Evolutionary conservation across 805 yeast genomes (phyloP).

Genomic region (Metschnikowia drakensbergensis): DNA sequence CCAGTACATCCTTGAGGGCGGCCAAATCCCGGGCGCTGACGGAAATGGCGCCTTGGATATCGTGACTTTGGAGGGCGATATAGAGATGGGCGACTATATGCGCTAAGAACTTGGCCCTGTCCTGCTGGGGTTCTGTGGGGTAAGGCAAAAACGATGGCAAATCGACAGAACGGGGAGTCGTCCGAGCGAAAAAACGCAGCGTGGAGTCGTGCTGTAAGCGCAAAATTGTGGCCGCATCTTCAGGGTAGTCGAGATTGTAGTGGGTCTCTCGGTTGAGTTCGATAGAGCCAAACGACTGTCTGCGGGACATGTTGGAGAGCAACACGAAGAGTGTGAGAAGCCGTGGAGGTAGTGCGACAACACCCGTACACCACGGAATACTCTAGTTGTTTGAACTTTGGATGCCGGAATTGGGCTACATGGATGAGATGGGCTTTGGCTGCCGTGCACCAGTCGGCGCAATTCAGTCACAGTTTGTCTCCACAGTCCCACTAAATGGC

Average conservation of each 20-base stretch:
- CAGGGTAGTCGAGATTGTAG: conserved; percentile 53
- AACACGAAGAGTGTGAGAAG: conserved; percentile 13
- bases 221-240: conserved; percentile 29
- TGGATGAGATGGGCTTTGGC: background rate
- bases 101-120: conserved; percentile 67
- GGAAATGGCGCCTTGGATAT: conserved; percentile 65
- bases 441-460: too few species aligned
- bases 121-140: conserved; percentile 60
- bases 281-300: conserved; percentile 32
- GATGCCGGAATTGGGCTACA: too few species aligned
- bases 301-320: conserved; percentile 14
- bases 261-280: conserved; percentile 28
- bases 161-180: conserved; percentile 39
- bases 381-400: too few species aligned
- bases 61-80: conserved; percentile 70
- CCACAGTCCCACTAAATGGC: too few species aligned
- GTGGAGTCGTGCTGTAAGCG: conserved; percentile 29
- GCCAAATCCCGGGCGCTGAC: conserved; percentile 69
- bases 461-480: too few species aligned
- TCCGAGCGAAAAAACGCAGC: conserved; percentile 37
- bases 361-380: background rate
- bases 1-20: conserved; percentile 28
- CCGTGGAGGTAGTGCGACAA: background rate
- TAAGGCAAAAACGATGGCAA: conserved; percentile 63
- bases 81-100: conserved; percentile 79